phyloP scores from a whole-genome alignment of 108 stramenopile genomes.

The Cyclotella sp. region DNA sequence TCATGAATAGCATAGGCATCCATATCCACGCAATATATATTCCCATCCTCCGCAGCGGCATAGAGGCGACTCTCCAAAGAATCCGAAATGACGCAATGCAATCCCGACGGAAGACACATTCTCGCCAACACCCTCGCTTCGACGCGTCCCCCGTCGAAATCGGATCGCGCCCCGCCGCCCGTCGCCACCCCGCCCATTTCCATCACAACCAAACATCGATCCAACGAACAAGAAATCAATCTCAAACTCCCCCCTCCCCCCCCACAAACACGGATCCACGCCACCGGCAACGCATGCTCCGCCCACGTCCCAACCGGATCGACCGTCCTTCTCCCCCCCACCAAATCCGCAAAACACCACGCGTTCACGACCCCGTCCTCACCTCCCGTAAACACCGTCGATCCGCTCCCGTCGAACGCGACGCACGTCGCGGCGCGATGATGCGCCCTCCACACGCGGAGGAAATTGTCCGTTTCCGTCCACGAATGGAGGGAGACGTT shows the following conservation, averaged over 20 bases:
- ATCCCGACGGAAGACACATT: constrained; percentile 63
- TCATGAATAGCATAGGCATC: constrained; percentile 66
- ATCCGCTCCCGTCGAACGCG: constrained; percentile 70
- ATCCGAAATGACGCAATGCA: constrained; percentile 51
- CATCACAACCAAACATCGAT: constrained; percentile 69
- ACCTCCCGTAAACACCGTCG: constrained; percentile 78
- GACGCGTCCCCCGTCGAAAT: constrained; percentile 1
- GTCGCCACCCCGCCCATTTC: constrained; percentile 45
- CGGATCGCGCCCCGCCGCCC: neutral
- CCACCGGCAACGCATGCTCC: constrained; percentile 73
- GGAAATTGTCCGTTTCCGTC: constrained; percentile 62
- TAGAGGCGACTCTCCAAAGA: constrained; percentile 60
- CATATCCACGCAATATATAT: constrained; percentile 73
- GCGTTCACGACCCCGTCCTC: constrained; percentile 86
- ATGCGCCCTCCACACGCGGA: constrained; percentile 75
- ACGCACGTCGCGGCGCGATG: constrained; percentile 69
- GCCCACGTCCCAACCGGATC: constrained; percentile 74
- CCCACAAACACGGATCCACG: constrained; percentile 48
- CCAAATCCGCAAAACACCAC: constrained; percentile 70
- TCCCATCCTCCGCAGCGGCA: constrained; percentile 70
- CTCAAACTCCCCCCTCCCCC: constrained; percentile 47
- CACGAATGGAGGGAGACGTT: constrained; percentile 67
- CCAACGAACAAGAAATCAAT: constrained; percentile 67
- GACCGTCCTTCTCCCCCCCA: constrained; percentile 30
- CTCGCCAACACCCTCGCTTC: constrained; percentile 59